phyloP scores from a whole-genome alignment of 2,329 filamentous ascomycete genomes.

The Coniochaeta pulveracea region DNA sequence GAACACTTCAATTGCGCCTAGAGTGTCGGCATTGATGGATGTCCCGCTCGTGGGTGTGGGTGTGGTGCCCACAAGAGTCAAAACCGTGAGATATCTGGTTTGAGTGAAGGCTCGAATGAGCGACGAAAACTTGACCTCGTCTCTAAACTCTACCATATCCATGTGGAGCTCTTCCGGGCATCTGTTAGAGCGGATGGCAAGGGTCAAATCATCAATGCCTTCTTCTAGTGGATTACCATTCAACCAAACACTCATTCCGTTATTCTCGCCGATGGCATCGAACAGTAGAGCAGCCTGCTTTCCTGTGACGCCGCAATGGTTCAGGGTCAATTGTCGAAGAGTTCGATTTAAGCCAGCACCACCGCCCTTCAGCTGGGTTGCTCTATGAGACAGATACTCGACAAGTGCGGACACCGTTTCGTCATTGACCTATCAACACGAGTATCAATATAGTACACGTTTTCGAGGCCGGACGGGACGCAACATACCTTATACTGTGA shows the following conservation, averaged over 20 bases:
- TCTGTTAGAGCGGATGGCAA: slow-evolving; percentile 32
- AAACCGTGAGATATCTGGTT: slow-evolving; percentile 37
- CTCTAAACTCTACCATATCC: slow-evolving; percentile 45
- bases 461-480: neutral
- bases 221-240: slow-evolving; percentile 41
- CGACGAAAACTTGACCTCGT: slow-evolving; percentile 38
- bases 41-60: slow-evolving; percentile 23
- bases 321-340: slow-evolving; percentile 34
- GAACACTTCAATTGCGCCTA: slow-evolving; percentile 34
- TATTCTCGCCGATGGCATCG: slow-evolving; percentile 33
- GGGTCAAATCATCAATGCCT: slow-evolving; percentile 37
- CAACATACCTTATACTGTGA: slow-evolving; percentile 38
- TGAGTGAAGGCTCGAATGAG: slow-evolving; percentile 36
- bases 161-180: slow-evolving; percentile 39
- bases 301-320: slow-evolving; percentile 40
- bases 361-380: slow-evolving; percentile 2
- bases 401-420: slow-evolving; percentile 35
- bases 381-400: slow-evolving; percentile 25
- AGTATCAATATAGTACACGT: slow-evolving; percentile 2
- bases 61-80: slow-evolving; percentile 43
- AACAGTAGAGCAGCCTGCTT: slow-evolving; percentile 37
- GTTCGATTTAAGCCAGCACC: slow-evolving; percentile 15
- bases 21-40: slow-evolving; percentile 30
- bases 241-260: slow-evolving; percentile 35
- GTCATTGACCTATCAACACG: slow-evolving; percentile 37